These are phyloP conservation scores for Lecanicillium sp. DNA, from an alignment of 2,329 filamentous ascomycete genomes.

Conservation along the genomic window DNA sequence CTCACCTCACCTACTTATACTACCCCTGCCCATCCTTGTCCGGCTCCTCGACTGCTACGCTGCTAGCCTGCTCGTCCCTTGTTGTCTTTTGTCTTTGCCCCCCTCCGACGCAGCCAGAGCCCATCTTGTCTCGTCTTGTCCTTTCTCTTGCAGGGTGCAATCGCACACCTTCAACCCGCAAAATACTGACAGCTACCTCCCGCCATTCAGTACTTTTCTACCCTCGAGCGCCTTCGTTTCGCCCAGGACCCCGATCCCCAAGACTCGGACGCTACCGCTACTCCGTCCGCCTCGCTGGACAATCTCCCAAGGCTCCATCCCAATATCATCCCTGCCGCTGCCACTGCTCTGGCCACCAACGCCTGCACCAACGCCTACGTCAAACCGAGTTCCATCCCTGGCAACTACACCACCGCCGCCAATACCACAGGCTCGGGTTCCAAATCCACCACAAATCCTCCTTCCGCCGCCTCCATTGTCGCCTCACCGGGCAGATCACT, in stretches of 20 bases:
- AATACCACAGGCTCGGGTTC: too few relatives aligned
- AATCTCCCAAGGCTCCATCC: slow-evolving; percentile 20
- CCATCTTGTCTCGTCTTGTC: too few relatives aligned
- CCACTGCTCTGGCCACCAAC: slow-evolving; percentile 24
- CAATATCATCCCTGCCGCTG: slow-evolving; percentile 10
- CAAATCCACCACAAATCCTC: slow-evolving; percentile 1
- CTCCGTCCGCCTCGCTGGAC: slow-evolving; percentile 20
- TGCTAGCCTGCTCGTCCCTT: slow-evolving; percentile 13
- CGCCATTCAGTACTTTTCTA: slow-evolving; percentile 60
- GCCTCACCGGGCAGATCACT: slow-evolving; percentile 3
- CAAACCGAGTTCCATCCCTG: too few relatives aligned
- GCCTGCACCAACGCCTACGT: too few relatives aligned
- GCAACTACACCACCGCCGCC: slow-evolving; percentile 4
- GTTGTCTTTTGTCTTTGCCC: slow-evolving; percentile 6
- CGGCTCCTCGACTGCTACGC: not conserved
- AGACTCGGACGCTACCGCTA: slow-evolving; percentile 24
- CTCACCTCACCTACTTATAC: too few relatives aligned
- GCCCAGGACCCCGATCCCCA: slow-evolving; percentile 38
- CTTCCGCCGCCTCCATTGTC: not conserved
- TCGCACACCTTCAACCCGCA: too few relatives aligned
- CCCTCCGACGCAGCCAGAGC: slow-evolving; percentile 13
- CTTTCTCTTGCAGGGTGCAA: too few relatives aligned
- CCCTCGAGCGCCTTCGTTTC: slow-evolving; percentile 63
- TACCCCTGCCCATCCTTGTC: too few relatives aligned
- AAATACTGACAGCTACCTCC: too few relatives aligned